A percentile compares a stretch with the other conserved stretches of the same genome.
Conservation (phyloP, 768 basidiomycete species). For the Termitomyces sp. region DNA sequence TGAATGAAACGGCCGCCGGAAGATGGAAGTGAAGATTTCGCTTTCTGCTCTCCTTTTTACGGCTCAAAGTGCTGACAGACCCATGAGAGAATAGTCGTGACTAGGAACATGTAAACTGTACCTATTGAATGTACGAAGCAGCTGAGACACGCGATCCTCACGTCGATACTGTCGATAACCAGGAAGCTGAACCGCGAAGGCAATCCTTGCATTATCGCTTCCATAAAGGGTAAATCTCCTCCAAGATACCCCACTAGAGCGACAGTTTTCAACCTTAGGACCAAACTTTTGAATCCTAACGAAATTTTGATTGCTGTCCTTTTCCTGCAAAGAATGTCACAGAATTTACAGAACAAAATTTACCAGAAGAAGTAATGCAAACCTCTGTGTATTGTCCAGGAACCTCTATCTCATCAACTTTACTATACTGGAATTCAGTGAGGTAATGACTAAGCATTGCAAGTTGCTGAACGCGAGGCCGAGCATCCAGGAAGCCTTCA, state of each 20-base stretch:
- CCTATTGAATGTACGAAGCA: slow-evolving; percentile 95
- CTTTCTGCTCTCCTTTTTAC: slow-evolving; percentile 91
- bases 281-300: slow-evolving; percentile 87
- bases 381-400: slow-evolving; percentile 99
- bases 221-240: slow-evolving; percentile 89
- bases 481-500: slow-evolving; percentile 75
- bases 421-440: slow-evolving; percentile 96
- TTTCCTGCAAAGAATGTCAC: slow-evolving; percentile 54
- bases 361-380: background rate
- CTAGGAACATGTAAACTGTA: slow-evolving; percentile 26
- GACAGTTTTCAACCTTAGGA: slow-evolving; percentile 85
- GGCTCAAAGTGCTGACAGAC: slow-evolving; percentile 60
- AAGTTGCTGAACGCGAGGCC: slow-evolving; percentile 79
- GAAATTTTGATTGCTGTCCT: slow-evolving; percentile 90
- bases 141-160: slow-evolving; percentile 88
- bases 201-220: slow-evolving; percentile 81
- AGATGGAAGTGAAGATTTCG: slow-evolving; percentile 90
- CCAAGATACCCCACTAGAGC: slow-evolving; percentile 82
- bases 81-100: slow-evolving; percentile 1
- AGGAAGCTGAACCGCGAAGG: slow-evolving; percentile 90
- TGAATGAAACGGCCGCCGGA: slow-evolving; percentile 81
- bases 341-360: background rate
- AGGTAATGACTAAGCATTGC: slow-evolving; percentile 89
- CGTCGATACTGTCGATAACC: slow-evolving; percentile 80
- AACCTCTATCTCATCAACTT: slow-evolving; percentile 96